Percentiles rank a stretch among this genome's conserved stretches.
These are phyloP conservation scores for Circinella umbellata DNA, from an alignment of 371 early-diverging fungal genomes.

Conservation along the genomic window DNA sequence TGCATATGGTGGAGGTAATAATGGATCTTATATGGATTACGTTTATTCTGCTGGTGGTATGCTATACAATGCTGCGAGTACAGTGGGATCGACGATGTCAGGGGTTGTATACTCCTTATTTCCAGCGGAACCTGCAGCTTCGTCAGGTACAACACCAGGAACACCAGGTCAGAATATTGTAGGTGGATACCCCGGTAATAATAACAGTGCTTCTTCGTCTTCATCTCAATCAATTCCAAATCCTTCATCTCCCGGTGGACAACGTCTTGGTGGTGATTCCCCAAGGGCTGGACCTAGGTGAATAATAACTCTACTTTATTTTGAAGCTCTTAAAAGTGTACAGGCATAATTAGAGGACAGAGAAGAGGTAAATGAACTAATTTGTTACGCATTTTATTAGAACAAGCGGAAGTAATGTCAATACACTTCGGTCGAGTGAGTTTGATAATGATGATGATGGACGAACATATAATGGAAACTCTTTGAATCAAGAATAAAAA, in stretches of 20 bases:
- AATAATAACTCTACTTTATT: neutral
- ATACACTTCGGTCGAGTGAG: constrained; percentile 30
- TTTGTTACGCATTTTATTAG: neutral
- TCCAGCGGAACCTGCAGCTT: constrained; percentile 11
- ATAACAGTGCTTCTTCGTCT: neutral
- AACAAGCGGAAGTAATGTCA: constrained; percentile 21
- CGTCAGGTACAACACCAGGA: constrained; percentile 1
- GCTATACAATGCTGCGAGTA: constrained; percentile 32
- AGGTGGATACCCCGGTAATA: constrained; percentile 11
- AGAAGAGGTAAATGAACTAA: neutral
- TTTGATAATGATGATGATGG: constrained; percentile 26
- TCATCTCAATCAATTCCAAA: neutral
- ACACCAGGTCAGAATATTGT: neutral
- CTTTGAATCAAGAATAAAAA: constrained; percentile 51
- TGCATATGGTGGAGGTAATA: constrained; percentile 25
- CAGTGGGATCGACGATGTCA: constrained; percentile 26
- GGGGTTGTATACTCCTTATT: constrained; percentile 30
- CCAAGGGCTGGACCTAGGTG: constrained; percentile 16
- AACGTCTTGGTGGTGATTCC: constrained; percentile 16
- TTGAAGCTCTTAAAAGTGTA: too few species aligned
- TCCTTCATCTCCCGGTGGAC: constrained; percentile 5
- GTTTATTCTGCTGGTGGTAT: constrained; percentile 30
- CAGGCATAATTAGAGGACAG: neutral
- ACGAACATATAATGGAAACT: constrained; percentile 53
- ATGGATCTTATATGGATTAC: constrained; percentile 23